phyloP scores from a whole-genome alignment of 352 stramenopile species.

The Phytopythium boreale region DNA sequence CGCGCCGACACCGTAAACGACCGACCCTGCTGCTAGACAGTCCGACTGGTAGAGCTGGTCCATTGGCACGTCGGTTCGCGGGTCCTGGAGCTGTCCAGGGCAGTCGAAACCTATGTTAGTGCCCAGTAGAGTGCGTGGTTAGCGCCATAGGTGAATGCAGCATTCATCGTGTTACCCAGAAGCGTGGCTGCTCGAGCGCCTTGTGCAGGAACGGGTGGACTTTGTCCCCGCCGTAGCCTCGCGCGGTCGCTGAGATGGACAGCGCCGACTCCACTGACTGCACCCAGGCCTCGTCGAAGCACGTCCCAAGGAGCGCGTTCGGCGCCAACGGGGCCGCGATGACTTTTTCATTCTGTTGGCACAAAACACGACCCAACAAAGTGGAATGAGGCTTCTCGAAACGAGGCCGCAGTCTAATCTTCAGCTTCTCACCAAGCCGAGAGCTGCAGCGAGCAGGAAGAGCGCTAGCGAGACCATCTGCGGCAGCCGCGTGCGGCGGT shows the following conservation, averaged over 20 bases:
- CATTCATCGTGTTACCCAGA: constrained; percentile 12
- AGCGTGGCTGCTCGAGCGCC: constrained; percentile 31
- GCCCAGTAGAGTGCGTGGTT: background rate
- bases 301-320: constrained; percentile 41
- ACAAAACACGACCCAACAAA: background rate
- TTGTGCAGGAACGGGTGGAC: constrained; percentile 32
- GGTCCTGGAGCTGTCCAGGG: constrained; percentile 6
- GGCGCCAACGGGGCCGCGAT: constrained; percentile 11
- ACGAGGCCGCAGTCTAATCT: background rate
- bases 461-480: background rate
- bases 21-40: constrained; percentile 18
- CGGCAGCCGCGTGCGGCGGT: too few species aligned
- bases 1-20: constrained; percentile 32
- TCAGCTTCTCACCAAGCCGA: background rate
- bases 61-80: constrained; percentile 17
- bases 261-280: constrained; percentile 14
- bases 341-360: background rate
- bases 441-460: background rate
- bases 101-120: background rate
- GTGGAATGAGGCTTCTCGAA: background rate
- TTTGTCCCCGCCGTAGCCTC: constrained; percentile 16
- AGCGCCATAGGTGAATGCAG: background rate
- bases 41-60: constrained; percentile 24
- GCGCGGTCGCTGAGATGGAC: constrained; percentile 21
- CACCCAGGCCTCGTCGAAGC: constrained; percentile 36